Conservation (phyloP, 805 yeast species). For the Candida multigemmis region DNA sequence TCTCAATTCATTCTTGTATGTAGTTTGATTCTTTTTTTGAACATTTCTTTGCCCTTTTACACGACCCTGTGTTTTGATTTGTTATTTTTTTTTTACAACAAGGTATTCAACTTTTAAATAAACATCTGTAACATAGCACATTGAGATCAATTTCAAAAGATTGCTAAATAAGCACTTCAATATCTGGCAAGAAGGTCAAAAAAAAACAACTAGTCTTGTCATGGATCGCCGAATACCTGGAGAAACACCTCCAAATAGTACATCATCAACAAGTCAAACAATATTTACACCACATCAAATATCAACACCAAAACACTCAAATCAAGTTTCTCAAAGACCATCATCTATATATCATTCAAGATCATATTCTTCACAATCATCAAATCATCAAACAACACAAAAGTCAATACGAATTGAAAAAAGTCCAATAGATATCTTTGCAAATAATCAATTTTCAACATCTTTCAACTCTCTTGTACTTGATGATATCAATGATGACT, state of each 20-base stretch:
- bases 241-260: neutral
- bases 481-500: slow-evolving; percentile 22
- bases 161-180: slow-evolving; percentile 4
- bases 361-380: neutral
- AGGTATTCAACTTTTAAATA: neutral
- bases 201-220: neutral
- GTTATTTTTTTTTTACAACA: neutral
- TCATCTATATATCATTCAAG: neutral
- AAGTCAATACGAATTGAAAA: slow-evolving; percentile 1
- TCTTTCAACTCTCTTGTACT: slow-evolving; percentile 34
- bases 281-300: slow-evolving; percentile 1
- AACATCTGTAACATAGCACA: slow-evolving; percentile 2
- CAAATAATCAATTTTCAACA: slow-evolving; percentile 30
- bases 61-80: no score
- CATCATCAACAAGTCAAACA: neutral
- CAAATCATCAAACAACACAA: neutral
- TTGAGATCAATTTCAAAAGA: neutral
- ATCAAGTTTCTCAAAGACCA: slow-evolving; percentile 1
- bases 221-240: neutral
- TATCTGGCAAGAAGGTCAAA: neutral
- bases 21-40: no score
- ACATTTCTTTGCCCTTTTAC: no score
- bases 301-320: slow-evolving; percentile 3
- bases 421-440: slow-evolving; percentile 17
- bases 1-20: no score